A percentile compares a stretch with the other conserved stretches of the same genome.
Conservation (phyloP, 495 filamentous ascomycete species). For the Annulohypoxylon stygium region DNA sequence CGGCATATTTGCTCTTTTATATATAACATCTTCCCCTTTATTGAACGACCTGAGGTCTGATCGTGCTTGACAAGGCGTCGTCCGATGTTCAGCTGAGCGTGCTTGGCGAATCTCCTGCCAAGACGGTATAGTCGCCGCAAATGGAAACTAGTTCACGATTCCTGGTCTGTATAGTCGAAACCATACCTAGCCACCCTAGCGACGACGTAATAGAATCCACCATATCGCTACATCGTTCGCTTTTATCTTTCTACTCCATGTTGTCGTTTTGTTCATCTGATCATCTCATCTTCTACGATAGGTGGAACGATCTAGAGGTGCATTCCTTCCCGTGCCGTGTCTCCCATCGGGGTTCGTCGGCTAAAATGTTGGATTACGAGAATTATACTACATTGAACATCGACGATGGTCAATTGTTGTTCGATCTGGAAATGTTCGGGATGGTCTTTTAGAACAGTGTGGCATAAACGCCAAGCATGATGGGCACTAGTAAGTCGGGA, state of each 20-base stretch:
- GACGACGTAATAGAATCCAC: not conserved
- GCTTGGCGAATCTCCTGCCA: slow-evolving; percentile 29
- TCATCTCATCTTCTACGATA: not conserved
- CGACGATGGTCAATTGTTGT: not conserved
- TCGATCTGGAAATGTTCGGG: slow-evolving; percentile 6
- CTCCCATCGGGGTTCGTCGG: not conserved
- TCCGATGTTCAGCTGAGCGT: slow-evolving; percentile 6
- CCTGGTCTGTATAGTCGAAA: slow-evolving; percentile 16
- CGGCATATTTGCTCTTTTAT: not conserved
- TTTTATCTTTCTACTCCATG: not conserved
- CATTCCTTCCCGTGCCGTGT: not conserved
- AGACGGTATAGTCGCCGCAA: slow-evolving; percentile 31
- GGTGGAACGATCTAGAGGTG: not conserved
- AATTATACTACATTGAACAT: slow-evolving; percentile 3
- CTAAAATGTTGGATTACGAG: not conserved
- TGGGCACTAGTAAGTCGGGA: not conserved
- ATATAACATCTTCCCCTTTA: not conserved
- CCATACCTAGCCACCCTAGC: not conserved
- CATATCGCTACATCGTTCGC: not conserved
- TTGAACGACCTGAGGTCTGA: slow-evolving; percentile 8
- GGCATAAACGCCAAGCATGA: slow-evolving; percentile 11
- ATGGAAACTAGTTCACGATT: slow-evolving; percentile 7
- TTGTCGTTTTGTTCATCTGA: not conserved
- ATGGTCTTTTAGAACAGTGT: slow-evolving; percentile 2
- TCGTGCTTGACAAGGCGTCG: slow-evolving; percentile 5